These are phyloP conservation scores for Beauveria asiatica DNA, from an alignment of 2,329 filamentous ascomycete genomes.

Conservation along the genomic window DNA sequence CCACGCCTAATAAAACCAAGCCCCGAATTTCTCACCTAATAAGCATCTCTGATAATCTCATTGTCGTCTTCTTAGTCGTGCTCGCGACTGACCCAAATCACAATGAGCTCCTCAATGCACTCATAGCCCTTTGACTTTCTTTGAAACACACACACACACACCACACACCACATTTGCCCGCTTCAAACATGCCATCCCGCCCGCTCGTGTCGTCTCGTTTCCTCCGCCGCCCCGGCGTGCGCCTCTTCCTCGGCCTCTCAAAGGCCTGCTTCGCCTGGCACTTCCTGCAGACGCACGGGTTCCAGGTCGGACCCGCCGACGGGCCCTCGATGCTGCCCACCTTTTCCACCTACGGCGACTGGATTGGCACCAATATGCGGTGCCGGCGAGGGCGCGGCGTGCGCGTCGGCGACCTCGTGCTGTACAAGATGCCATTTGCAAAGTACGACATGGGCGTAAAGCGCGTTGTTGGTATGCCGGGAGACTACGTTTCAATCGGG, in stretches of 20 bases:
- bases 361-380: slow-evolving; percentile 58
- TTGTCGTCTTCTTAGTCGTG: neutral
- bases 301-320: slow-evolving; percentile 48
- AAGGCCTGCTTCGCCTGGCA: slow-evolving; percentile 16
- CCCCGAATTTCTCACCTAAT: neutral
- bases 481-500: slow-evolving; percentile 64
- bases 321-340: slow-evolving; percentile 91
- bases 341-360: slow-evolving; percentile 58
- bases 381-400: slow-evolving; percentile 58
- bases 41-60: neutral
- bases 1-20: too few relatives aligned
- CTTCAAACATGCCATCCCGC: neutral
- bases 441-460: slow-evolving; percentile 60
- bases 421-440: slow-evolving; percentile 66
- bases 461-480: slow-evolving; percentile 66
- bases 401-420: slow-evolving; percentile 74
- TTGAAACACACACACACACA: too few relatives aligned
- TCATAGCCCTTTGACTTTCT: neutral
- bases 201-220: neutral
- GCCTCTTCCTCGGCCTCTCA: neutral
- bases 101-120: neutral
- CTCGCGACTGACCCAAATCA: neutral
- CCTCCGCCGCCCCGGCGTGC: neutral
- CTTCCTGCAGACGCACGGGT: slow-evolving; percentile 49
- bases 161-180: too few relatives aligned